Conservation (phyloP, 2,329 filamentous ascomycete genomes). For the Fusarium sarcochroum region DNA sequence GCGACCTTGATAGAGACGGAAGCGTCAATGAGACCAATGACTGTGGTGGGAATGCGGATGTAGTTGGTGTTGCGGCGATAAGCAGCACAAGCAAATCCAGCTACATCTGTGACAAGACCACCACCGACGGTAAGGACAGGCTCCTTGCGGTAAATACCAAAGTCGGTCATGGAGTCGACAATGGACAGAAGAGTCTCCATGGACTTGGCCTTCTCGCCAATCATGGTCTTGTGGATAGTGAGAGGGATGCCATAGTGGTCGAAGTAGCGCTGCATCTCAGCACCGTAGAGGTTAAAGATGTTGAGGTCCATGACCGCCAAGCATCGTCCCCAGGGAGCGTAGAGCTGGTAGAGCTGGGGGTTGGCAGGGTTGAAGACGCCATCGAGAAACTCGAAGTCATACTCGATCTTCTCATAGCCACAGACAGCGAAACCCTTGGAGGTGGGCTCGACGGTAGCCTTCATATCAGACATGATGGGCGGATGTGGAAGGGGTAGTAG, state of each 20-base stretch:
- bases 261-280: slow-evolving; percentile 77
- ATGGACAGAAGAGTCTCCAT: slow-evolving; percentile 78
- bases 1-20: slow-evolving; percentile 84
- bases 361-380: slow-evolving; percentile 75
- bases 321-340: slow-evolving; percentile 74
- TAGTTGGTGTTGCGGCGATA: slow-evolving; percentile 81
- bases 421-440: slow-evolving; percentile 77
- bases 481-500: background rate
- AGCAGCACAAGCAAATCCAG: slow-evolving; percentile 78
- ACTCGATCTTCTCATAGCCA: slow-evolving; percentile 82
- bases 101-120: slow-evolving; percentile 80
- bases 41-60: slow-evolving; percentile 80
- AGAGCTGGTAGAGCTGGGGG: slow-evolving; percentile 73
- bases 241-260: slow-evolving; percentile 73
- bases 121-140: slow-evolving; percentile 77
- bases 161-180: slow-evolving; percentile 81
- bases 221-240: slow-evolving; percentile 79
- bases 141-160: slow-evolving; percentile 78
- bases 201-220: slow-evolving; percentile 82
- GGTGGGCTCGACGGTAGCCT: slow-evolving; percentile 75
- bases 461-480: slow-evolving; percentile 76
- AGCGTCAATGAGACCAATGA: slow-evolving; percentile 82
- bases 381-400: slow-evolving; percentile 81
- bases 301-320: slow-evolving; percentile 80
- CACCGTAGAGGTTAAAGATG: slow-evolving; percentile 77